Conservation (phyloP, 2,329 filamentous ascomycete species). For the Harringtonia aguacate region DNA sequence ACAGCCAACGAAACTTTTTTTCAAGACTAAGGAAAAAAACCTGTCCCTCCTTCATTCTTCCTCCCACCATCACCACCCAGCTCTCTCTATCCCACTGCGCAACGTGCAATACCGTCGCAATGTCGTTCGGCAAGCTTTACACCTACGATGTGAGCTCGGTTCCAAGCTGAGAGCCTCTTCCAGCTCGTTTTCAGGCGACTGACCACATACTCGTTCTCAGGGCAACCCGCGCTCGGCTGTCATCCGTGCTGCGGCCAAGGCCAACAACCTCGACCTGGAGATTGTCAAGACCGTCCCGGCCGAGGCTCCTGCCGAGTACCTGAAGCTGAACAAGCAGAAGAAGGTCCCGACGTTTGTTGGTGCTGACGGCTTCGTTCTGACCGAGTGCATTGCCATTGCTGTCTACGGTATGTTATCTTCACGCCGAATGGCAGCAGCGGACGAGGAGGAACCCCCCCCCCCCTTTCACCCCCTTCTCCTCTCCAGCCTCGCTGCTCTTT, state of each 20-base stretch:
- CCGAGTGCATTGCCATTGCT: constrained; percentile 87
- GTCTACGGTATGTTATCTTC: constrained; percentile 75
- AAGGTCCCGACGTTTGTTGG: constrained; percentile 92
- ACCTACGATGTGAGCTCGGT: not conserved
- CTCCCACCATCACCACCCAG: constrained; percentile 12
- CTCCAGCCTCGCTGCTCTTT: not conserved
- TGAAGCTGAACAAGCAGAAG: constrained; percentile 75
- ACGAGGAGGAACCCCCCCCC: no score
- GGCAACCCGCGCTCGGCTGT: constrained; percentile 81
- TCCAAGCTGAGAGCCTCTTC: not conserved
- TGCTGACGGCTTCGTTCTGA: constrained; percentile 80
- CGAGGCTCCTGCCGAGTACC: constrained; percentile 64
- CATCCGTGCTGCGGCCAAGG: constrained; percentile 91
- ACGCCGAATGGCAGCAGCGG: not conserved
- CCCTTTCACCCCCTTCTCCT: not conserved
- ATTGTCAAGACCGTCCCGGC: constrained; percentile 59
- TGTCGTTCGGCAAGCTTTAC: constrained; percentile 98
- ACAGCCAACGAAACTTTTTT: constrained; percentile 8
- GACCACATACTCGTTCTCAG: constrained; percentile 33
- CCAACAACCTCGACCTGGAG: constrained; percentile 89
- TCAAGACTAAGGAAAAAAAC: constrained; percentile 10
- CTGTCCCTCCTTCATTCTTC: constrained; percentile 13
- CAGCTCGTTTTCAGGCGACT: no score
- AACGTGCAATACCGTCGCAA: constrained; percentile 40
- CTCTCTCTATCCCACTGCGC: constrained; percentile 12